phyloP scores from a whole-genome alignment of 2,329 filamentous ascomycete genomes.

The Magnaporthales sp. region DNA sequence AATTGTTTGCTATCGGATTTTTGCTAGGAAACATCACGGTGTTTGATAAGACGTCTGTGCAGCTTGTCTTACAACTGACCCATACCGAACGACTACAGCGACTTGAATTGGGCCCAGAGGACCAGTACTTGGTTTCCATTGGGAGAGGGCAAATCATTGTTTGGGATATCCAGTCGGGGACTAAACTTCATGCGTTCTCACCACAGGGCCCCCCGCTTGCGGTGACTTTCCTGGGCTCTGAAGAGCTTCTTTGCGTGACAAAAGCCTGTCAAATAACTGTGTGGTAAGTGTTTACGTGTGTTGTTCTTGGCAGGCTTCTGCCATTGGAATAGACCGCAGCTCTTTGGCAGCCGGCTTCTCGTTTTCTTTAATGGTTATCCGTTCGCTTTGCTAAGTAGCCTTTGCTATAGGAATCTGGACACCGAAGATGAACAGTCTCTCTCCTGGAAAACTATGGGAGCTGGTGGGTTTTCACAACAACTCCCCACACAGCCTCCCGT shows the following conservation, averaged over 20 bases:
- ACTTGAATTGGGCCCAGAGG: conserved; percentile 16
- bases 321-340: background rate
- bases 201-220: background rate
- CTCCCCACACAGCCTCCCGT: conserved; percentile 11
- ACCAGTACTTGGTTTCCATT: conserved; percentile 16
- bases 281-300: background rate
- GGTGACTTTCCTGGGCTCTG: background rate
- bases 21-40: conserved; percentile 19
- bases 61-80: conserved; percentile 11
- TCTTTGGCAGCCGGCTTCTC: no score
- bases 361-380: no score
- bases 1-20: conserved; percentile 20
- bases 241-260: background rate
- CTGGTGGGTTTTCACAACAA: background rate
- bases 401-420: background rate
- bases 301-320: background rate
- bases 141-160: background rate
- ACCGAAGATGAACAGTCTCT: background rate
- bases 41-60: conserved; percentile 17
- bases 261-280: background rate
- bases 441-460: conserved; percentile 9
- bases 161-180: background rate
- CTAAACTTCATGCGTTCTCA: background rate
- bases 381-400: no score
- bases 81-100: conserved; percentile 18